These are phyloP conservation scores for Stephania cephalantha DNA, from an alignment of 164 flowering plant genomes.

Conservation along the genomic window DNA sequence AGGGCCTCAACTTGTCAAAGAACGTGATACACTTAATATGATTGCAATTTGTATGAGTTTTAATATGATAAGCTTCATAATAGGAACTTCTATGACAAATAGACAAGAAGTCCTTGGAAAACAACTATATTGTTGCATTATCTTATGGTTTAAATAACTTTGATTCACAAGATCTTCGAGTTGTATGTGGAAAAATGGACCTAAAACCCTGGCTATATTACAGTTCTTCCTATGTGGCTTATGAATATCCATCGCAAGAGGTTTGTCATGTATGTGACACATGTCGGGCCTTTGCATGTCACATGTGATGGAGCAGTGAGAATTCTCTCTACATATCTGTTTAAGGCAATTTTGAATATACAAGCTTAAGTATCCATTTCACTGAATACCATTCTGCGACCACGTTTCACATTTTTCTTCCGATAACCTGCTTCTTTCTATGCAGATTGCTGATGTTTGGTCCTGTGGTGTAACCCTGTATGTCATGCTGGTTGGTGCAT, in stretches of 20 bases:
- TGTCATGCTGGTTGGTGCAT: slow-evolving; percentile 85
- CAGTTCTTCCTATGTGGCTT: not conserved
- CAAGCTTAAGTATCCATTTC: not conserved
- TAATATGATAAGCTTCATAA: no score
- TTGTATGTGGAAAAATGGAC: not conserved
- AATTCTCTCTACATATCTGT: not conserved
- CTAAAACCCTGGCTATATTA: not conserved
- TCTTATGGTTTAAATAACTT: not conserved
- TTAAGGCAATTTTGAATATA: not conserved
- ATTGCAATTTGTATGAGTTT: no score
- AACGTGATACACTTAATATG: no score
- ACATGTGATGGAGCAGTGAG: not conserved
- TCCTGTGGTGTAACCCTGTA: slow-evolving; percentile 88
- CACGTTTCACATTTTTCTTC: not conserved
- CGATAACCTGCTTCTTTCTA: not conserved
- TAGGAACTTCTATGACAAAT: no score
- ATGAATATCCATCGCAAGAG: not conserved
- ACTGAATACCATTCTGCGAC: not conserved
- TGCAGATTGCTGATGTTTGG: slow-evolving; percentile 94
- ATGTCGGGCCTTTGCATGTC: not conserved
- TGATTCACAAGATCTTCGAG: not conserved
- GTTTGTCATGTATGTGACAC: not conserved
- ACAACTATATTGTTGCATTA: not conserved
- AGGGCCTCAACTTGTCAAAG: no score
- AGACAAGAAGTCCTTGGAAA: not conserved